phyloP scores from a whole-genome alignment of 2,329 filamentous ascomycete species.

The Fusarium subglutinans region DNA sequence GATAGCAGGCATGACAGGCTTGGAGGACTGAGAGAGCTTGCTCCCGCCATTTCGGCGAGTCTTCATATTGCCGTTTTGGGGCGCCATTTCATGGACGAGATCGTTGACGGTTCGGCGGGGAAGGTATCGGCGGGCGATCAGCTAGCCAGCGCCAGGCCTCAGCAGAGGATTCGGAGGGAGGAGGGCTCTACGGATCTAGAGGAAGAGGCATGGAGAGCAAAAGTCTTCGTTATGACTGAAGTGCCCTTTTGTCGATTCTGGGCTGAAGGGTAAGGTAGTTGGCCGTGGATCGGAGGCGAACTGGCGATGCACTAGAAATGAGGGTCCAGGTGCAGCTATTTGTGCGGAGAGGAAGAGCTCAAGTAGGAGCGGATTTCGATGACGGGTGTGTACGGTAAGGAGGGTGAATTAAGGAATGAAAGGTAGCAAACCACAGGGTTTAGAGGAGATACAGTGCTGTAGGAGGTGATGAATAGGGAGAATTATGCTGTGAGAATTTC shows the following conservation, averaged over 20 bases:
- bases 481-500: constrained; percentile 14
- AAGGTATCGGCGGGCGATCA: constrained; percentile 37
- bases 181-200: constrained; percentile 44
- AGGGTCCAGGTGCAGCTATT: constrained; percentile 32
- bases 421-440: constrained; percentile 1
- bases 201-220: constrained; percentile 47
- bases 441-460: neutral
- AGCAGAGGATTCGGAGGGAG: constrained; percentile 34
- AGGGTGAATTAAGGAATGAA: constrained; percentile 21
- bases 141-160: constrained; percentile 40
- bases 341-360: constrained; percentile 36
- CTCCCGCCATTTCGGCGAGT: constrained; percentile 44
- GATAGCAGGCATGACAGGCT: constrained; percentile 51
- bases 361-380: constrained; percentile 26
- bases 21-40: constrained; percentile 46
- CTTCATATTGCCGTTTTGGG: constrained; percentile 46
- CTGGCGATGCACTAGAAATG: constrained; percentile 33
- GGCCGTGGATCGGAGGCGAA: constrained; percentile 25
- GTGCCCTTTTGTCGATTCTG: constrained; percentile 25
- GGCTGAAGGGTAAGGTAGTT: constrained; percentile 14
- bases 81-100: constrained; percentile 45
- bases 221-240: constrained; percentile 16
- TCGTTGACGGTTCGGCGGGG: constrained; percentile 36
- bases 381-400: constrained; percentile 1
- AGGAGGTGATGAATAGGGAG: neutral